These are phyloP conservation scores for Domatiomyces globalis DNA, from an alignment of 2,329 filamentous ascomycete genomes.

Conservation along the genomic window DNA sequence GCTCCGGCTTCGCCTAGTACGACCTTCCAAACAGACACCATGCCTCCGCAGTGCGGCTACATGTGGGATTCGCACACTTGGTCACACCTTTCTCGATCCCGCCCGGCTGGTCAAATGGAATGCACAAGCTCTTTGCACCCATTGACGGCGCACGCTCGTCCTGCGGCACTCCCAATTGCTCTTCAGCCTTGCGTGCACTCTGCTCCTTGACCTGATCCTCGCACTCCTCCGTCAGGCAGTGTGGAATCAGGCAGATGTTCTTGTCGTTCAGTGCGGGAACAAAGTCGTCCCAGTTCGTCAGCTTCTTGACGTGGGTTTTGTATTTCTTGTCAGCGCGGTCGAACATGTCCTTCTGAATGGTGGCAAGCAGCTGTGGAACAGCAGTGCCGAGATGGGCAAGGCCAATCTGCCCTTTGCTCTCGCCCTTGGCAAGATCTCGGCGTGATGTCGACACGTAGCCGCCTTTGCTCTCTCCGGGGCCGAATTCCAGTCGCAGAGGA, in stretches of 20 bases:
- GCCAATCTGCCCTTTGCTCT: constrained; percentile 53
- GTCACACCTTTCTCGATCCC: constrained; percentile 66
- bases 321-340: constrained; percentile 63
- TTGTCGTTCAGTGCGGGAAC: constrained; percentile 78
- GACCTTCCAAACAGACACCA: constrained; percentile 82
- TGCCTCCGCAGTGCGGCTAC: constrained; percentile 57
- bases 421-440: constrained; percentile 54
- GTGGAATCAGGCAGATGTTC: constrained; percentile 84
- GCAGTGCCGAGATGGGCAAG: constrained; percentile 59
- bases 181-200: constrained; percentile 56
- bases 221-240: constrained; percentile 70
- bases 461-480: constrained; percentile 82
- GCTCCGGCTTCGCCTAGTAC: constrained; percentile 9
- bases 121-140: constrained; percentile 64
- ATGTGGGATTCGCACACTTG: constrained; percentile 85
- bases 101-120: constrained; percentile 75
- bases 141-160: constrained; percentile 61
- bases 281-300: constrained; percentile 84
- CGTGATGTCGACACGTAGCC: constrained; percentile 72
- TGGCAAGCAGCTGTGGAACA: constrained; percentile 70
- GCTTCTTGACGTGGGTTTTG: constrained; percentile 61
- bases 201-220: constrained; percentile 92
- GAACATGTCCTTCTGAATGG: constrained; percentile 74
- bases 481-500: constrained; percentile 85
- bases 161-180: constrained; percentile 51